Percentiles rank a stretch among this genome's conserved stretches.
These are phyloP conservation scores for Lathyrus oleraceus DNA, from an alignment of 306 rosid species.

Conservation along the genomic window DNA sequence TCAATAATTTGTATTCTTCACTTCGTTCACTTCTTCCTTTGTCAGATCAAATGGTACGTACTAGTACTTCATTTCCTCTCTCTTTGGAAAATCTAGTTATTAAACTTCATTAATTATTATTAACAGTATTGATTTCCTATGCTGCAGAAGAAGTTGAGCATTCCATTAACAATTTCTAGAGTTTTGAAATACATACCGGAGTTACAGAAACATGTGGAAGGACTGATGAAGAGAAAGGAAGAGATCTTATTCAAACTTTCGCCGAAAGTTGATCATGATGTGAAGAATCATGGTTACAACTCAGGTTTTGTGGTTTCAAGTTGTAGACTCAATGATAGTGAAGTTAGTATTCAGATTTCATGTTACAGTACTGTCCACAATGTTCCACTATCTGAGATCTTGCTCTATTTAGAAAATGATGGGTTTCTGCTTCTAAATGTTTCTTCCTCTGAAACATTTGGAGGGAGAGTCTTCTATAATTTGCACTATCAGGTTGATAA, in stretches of 20 bases:
- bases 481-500: slow-evolving; percentile 30
- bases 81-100: not conserved
- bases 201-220: slow-evolving; percentile 59
- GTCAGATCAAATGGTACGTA: slow-evolving; percentile 55
- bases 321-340: slow-evolving; percentile 49
- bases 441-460: slow-evolving; percentile 62
- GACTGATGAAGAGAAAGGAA: slow-evolving; percentile 49
- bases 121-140: no score
- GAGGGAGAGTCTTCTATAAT: slow-evolving; percentile 53
- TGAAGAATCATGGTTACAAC: slow-evolving; percentile 5
- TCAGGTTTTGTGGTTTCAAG: slow-evolving; percentile 50
- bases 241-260: slow-evolving; percentile 41
- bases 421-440: slow-evolving; percentile 51
- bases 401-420: slow-evolving; percentile 53
- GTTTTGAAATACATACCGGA: slow-evolving; percentile 67
- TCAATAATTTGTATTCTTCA: slow-evolving; percentile 64
- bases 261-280: not conserved
- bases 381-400: slow-evolving; percentile 45
- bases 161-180: slow-evolving; percentile 57
- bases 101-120: no score
- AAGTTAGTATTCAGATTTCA: slow-evolving; percentile 58
- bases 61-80: not conserved
- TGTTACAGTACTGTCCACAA: slow-evolving; percentile 23
- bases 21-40: slow-evolving; percentile 72
- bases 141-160: slow-evolving; percentile 63